Conservation (phyloP, 495 filamentous ascomycete genomes). For the Aspergillus affinis region DNA sequence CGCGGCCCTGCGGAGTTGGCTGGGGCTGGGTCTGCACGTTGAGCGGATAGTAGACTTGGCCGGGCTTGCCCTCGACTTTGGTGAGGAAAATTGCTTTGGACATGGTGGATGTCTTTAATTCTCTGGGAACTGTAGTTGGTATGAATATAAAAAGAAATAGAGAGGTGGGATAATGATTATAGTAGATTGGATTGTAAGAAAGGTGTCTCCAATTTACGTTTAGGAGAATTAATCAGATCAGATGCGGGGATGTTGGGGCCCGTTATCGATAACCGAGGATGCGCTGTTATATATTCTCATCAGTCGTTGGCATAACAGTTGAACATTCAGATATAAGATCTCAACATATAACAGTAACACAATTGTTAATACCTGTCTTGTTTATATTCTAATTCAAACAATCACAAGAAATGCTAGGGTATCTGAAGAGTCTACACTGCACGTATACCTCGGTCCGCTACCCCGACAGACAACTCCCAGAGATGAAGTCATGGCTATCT, state of each 20-base stretch:
- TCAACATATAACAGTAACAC: not conserved
- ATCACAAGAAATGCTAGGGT: too few species aligned
- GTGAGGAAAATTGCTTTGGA: conserved; percentile 52
- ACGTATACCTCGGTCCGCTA: too few species aligned
- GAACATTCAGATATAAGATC: not conserved
- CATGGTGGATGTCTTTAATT: conserved; percentile 37
- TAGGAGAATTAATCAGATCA: conserved; percentile 3
- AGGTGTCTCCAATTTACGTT: not conserved
- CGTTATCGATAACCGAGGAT: conserved; percentile 31
- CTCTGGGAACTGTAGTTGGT: too few species aligned
- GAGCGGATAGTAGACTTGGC: conserved; percentile 77
- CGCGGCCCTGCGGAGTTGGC: conserved; percentile 58
- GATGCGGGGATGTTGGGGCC: conserved; percentile 21
- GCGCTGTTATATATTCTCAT: not conserved
- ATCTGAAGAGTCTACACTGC: too few species aligned
- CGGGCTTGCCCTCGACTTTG: conserved; percentile 57
- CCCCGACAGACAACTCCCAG: too few species aligned
- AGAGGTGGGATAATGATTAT: too few species aligned
- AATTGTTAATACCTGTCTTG: too few species aligned
- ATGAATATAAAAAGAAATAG: too few species aligned
- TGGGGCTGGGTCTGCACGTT: conserved; percentile 56
- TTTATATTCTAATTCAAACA: too few species aligned
- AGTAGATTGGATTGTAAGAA: not conserved
- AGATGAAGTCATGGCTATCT: not conserved
- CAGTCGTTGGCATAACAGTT: not conserved